Base-by-base conservation (phyloP, 179 eudicot genomes). In the Amaranthus tricolor region DNA sequence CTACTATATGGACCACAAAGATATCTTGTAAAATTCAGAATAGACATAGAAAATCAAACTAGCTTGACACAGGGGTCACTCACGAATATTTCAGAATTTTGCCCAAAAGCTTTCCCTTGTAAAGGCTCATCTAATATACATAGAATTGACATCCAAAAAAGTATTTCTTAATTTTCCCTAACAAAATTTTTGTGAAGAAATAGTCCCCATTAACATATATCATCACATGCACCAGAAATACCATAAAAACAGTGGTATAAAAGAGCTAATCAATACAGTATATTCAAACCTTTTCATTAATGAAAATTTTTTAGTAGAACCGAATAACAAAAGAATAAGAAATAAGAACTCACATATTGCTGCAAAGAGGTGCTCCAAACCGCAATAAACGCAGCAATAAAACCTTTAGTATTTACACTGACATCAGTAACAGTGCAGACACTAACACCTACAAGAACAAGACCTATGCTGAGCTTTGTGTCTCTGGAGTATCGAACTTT, bases 281-380 rank as follows among this genome's bases (percentile, higher is more conserved):
- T 19, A 60, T 19, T 57, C 21, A 12, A 68, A 9, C 40, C 48
- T 60, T 72, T 51, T 31, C 56, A 56, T 48, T n/a, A 31, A 24
- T 13, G 7, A 11, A 16, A 9, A 44, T 17, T 49, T 20, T 49
- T 11, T 31, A 55, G 65, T 57, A 43, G 68, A 47, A 16, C 31
- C 9, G 64, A 17, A 47, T 66, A 57, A 50, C 43, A 49, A 48
- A 64, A 20, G 1, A 24, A 3, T 62, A 72, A 60, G 4, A 56
- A 9, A 9, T 5, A 53, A 69, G 40, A 64, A 43, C 82, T 75
- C 78, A 82, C 85, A 75, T 82, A 82, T 75, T 82, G 85, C 72
- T 82, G 85, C 70, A 82, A 77, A 70, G 85, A 19, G n/a, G 85
- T 82, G 63, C 85, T 78, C 82, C 85, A 82, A 82, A 82, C 85